Conservation (phyloP, 306 rosid genomes). For the Cicer yamashitae region DNA sequence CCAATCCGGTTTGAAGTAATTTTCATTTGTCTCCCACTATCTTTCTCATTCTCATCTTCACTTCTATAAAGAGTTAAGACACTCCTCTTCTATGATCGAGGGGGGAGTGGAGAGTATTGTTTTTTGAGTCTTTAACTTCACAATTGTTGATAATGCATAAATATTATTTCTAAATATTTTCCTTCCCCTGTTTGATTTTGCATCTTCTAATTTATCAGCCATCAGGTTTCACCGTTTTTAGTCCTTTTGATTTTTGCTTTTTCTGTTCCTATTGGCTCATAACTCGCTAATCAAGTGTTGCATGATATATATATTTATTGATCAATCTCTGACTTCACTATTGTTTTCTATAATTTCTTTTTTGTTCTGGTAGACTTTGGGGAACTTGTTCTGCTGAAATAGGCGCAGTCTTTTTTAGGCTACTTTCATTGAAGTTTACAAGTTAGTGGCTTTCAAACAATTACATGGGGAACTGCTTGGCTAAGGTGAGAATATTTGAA, state of each 20-base stretch:
- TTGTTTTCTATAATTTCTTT: slow-evolving; percentile 13
- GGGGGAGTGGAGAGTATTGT: background rate
- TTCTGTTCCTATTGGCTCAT: background rate
- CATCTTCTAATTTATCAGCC: slow-evolving; percentile 1
- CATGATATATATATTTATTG: background rate
- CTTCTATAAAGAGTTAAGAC: background rate
- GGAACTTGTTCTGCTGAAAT: slow-evolving; percentile 35
- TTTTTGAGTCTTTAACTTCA: slow-evolving; percentile 10
- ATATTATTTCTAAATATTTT: slow-evolving; percentile 12
- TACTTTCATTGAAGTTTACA: slow-evolving; percentile 36
- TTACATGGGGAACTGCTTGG: slow-evolving; percentile 76
- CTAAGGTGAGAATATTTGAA: slow-evolving; percentile 61
- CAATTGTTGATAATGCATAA: slow-evolving; percentile 13
- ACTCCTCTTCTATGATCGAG: background rate
- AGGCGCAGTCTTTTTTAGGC: slow-evolving; percentile 44
- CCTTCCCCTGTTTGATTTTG: slow-evolving; percentile 25
- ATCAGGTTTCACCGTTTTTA: slow-evolving; percentile 5
- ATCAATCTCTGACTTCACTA: slow-evolving; percentile 23
- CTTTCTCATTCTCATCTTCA: background rate
- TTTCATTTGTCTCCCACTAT: background rate
- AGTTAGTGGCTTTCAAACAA: slow-evolving; percentile 45
- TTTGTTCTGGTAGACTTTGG: slow-evolving; percentile 22
- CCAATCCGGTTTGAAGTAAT: background rate
- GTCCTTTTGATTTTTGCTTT: background rate
- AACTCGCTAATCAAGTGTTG: slow-evolving; percentile 2